Evolutionary conservation across 257 asterid species (phyloP), one percentile per base, ranked within the genome.

Genomic region (Vinca minor): DNA sequence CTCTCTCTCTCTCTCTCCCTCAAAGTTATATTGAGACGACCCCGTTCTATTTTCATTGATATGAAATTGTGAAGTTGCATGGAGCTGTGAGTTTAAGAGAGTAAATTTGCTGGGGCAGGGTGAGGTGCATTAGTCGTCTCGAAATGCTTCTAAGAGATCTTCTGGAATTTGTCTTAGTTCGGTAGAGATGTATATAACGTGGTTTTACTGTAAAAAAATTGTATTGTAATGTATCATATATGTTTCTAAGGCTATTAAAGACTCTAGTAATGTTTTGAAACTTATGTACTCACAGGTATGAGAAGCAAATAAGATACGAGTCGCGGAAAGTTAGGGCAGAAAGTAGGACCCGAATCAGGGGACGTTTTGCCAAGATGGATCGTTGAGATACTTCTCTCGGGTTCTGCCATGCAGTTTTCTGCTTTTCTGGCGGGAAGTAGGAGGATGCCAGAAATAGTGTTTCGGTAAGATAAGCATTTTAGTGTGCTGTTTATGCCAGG

Each of bases 251-350:
- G 23, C 47, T 53, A 20, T 28, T 21, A 13, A 31, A 32, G 42
- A 31, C 23, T 13, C n/a, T n/a, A 26, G 9, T 14, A 5, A 32
- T 13, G 31, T 56, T 56, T 25, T 31, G 29, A 31, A 56, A 31
- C 15, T 35, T 31, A 26, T 41, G 34, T 39, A 45, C 28, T 21
- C 41, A 31, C 81, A 93, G 99, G 86, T 93, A 83, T 57, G 97
- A 93, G 34, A 89, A 83, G 87, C 95, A 87, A 42, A 78, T 93
- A 17, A 83, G 99, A 63, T 93, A 93, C 2, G 97, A 89, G 74
- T 87, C 96, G 14, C 70, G 97, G 70, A 93, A 85, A 69, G 93
- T 77, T 38, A 84, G 97, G 10, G 97, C 99, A 63, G 97, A 89
- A 71, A 78, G 85, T 71, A 82, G 99, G 78, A 80, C 73, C 26